phyloP scores from a whole-genome alignment of 257 asterid species.

The Hygrophila difformis region DNA sequence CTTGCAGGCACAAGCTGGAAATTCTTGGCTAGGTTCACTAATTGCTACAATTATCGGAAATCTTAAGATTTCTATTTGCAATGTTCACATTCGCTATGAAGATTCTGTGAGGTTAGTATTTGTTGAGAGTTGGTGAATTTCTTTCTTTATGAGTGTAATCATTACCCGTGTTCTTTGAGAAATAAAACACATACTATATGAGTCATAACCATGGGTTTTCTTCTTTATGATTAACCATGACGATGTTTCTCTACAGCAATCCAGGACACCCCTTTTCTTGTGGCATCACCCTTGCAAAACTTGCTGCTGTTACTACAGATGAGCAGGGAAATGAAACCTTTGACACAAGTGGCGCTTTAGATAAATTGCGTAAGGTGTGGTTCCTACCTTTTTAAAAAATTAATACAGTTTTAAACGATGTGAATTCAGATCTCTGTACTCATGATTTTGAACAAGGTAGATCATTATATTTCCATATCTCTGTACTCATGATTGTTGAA shows the following conservation, averaged over 20 bases:
- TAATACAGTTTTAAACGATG: too few species aligned
- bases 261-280: slow-evolving; percentile 91
- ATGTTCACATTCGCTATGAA: slow-evolving; percentile 93
- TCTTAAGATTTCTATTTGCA: slow-evolving; percentile 92
- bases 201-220: slow-evolving; percentile 8
- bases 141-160: background rate
- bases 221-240: slow-evolving; percentile 14
- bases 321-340: slow-evolving; percentile 98
- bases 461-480: slow-evolving; percentile 9
- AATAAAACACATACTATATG: too few species aligned
- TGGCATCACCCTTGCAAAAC: slow-evolving; percentile 92
- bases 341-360: slow-evolving; percentile 97
- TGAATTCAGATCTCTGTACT: too few species aligned
- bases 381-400: too few species aligned
- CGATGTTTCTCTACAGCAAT: slow-evolving; percentile 45
- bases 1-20: slow-evolving; percentile 81
- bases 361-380: slow-evolving; percentile 89
- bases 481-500: background rate
- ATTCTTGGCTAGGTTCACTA: slow-evolving; percentile 96
- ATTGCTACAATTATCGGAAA: slow-evolving; percentile 91
- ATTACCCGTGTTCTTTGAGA: slow-evolving; percentile 15
- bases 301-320: slow-evolving; percentile 97
- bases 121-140: slow-evolving; percentile 10
- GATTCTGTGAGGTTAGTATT: slow-evolving; percentile 75
- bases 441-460: too few species aligned